Conservation (phyloP, 1,139 yeast species). For the Sugiyamaella paludigena region DNA sequence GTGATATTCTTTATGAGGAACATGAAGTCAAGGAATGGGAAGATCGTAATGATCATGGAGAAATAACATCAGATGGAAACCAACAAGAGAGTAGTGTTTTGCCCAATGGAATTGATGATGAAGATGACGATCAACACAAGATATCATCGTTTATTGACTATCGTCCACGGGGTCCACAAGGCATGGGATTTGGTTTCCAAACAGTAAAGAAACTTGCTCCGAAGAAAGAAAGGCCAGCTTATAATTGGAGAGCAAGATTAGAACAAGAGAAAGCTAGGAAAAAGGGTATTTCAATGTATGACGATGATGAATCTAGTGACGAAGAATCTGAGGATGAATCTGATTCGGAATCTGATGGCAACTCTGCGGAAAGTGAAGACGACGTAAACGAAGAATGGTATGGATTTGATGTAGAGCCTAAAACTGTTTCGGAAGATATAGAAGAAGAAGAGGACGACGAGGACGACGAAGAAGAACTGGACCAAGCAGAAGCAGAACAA, state of each 20-base stretch:
- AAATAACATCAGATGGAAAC: conserved; percentile 29
- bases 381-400: conserved; percentile 7
- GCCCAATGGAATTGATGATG: conserved; percentile 3
- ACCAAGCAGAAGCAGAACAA: conserved; percentile 25
- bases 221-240: conserved; percentile 46
- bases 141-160: conserved; percentile 66
- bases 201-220: conserved; percentile 50
- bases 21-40: conserved; percentile 66
- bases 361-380: conserved; percentile 26
- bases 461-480: conserved; percentile 22
- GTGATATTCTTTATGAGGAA: conserved; percentile 66
- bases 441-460: conserved; percentile 21
- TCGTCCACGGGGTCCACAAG: conserved; percentile 64
- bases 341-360: not conserved
- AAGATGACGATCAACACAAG: conserved; percentile 26
- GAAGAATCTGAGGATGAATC: conserved; percentile 25
- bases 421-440: conserved; percentile 7
- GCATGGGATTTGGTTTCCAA: conserved; percentile 58
- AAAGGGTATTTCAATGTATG: conserved; percentile 31
- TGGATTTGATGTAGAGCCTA: conserved; percentile 3
- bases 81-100: conserved; percentile 18
- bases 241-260: conserved; percentile 57
- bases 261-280: conserved; percentile 46
- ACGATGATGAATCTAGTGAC: conserved; percentile 27
- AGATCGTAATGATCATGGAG: conserved; percentile 35